These are phyloP conservation scores for Arthrobotrys musiformis DNA, from an alignment of 2,329 filamentous ascomycete genomes.

Conservation along the genomic window DNA sequence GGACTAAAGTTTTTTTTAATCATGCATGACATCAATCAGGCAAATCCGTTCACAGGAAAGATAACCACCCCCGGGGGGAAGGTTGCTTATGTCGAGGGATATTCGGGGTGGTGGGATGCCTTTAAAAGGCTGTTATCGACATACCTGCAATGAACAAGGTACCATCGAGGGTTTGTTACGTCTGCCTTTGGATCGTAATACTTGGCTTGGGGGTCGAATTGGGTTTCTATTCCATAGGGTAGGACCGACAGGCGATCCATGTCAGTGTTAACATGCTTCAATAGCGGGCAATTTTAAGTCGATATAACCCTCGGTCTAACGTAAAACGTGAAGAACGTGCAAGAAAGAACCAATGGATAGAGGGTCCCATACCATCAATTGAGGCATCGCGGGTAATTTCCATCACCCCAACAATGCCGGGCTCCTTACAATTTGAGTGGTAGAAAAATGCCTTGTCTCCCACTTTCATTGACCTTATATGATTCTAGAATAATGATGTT, in stretches of 20 bases:
- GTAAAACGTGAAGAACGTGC: constrained; percentile 23
- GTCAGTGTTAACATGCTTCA: constrained; percentile 24
- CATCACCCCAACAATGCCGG: constrained; percentile 87
- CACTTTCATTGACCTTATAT: constrained; percentile 88
- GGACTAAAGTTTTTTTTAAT: constrained; percentile 35
- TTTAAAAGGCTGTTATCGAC: constrained; percentile 27
- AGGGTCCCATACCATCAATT: constrained; percentile 73
- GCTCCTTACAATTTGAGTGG: constrained; percentile 74
- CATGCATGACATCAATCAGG: constrained; percentile 53
- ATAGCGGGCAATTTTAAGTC: constrained; percentile 35
- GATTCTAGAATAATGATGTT: constrained; percentile 68
- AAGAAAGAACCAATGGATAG: constrained; percentile 7
- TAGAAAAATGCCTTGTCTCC: constrained; percentile 97
- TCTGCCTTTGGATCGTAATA: constrained; percentile 86
- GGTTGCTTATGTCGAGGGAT: constrained; percentile 29
- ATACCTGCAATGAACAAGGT: constrained; percentile 73
- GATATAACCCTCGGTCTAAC: constrained; percentile 23
- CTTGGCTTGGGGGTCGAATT: constrained; percentile 76
- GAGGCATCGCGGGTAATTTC: constrained; percentile 86
- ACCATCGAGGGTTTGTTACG: constrained; percentile 80
- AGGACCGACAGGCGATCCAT: constrained; percentile 34
- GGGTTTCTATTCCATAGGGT: constrained; percentile 68
- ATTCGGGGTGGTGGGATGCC: constrained; percentile 29
- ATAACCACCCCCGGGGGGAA: constrained; percentile 6
- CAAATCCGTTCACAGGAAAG: constrained; percentile 25